Conservation (phyloP, 768 basidiomycete genomes). For the Mycena galopus region DNA sequence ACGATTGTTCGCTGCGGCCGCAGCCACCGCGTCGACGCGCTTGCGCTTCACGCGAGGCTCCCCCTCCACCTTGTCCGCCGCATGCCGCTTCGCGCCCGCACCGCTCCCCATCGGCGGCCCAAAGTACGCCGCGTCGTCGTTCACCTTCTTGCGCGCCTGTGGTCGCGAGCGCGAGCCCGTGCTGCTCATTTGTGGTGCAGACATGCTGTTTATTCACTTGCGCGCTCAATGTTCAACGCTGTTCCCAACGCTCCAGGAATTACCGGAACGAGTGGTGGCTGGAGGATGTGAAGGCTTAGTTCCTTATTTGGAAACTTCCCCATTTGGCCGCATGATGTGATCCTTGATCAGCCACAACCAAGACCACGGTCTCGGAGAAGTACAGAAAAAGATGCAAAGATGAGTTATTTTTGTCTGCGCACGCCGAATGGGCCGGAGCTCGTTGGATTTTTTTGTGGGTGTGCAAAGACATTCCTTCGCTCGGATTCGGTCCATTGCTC, state of each 20-base stretch:
- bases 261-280: too few relatives aligned
- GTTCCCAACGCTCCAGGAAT: too few relatives aligned
- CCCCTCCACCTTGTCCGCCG: constrained; percentile 76
- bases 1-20: constrained; percentile 40
- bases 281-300: neutral
- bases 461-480: too few relatives aligned
- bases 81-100: constrained; percentile 72
- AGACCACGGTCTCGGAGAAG: too few relatives aligned
- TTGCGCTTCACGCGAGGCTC: constrained; percentile 83
- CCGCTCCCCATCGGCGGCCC: constrained; percentile 63
- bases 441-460: too few relatives aligned
- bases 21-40: constrained; percentile 52
- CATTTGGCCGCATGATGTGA: neutral
- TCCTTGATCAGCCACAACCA: neutral
- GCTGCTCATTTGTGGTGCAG: constrained; percentile 47
- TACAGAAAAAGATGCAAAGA: too few relatives aligned
- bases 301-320: neutral
- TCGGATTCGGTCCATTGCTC: too few relatives aligned
- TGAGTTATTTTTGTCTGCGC: too few relatives aligned
- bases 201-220: constrained; percentile 50
- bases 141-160: constrained; percentile 72
- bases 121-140: constrained; percentile 80
- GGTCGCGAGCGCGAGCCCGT: constrained; percentile 71
- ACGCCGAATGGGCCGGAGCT: too few relatives aligned
- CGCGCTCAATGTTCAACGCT: neutral